Evolutionary conservation across 1,284 basidiomycete genomes (phyloP), one percentile per base, ranked within the genome.

Genomic region (Ganoderma sp.): DNA sequence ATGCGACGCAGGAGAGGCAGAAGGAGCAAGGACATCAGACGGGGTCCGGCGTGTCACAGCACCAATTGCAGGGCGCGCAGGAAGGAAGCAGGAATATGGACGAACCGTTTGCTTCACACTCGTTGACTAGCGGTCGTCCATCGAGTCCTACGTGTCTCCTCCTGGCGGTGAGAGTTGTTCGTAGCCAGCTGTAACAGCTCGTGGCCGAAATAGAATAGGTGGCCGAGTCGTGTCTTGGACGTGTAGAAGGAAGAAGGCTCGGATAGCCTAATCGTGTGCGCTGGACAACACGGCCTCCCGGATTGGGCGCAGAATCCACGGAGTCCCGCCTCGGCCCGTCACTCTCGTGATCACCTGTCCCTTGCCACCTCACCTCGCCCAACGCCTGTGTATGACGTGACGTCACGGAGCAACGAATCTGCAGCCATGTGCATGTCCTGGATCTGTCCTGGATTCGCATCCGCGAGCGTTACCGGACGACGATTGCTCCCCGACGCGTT

Each of bases 61-160:
- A 37, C 34, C 3, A 17, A 22, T n/a, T n/a, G n/a, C 43, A 39
- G 48, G 25, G 62, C 37, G n/a, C 54, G 41, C 63, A 63, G 43
- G 43, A 45, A 45, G 60, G 32, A 48, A 42, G 43, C 22, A 52
- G 50, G 43, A 25, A 45, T 43, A 25, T 45, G 58, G 19, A 75
- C 83, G 71, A 75, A 91, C 91, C 91, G 76, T 87, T 90, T 72
- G 83, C 87, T 82, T 85, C 91, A 81, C 87, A 90, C 76, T 91
- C 90, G 73, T 79, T 84, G 69, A 91, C 79, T 72, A 93, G 88
- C 75, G 80, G 75, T 85, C 82, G 75, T 85, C 86, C 65, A 66
- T 66, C 41, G 61, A 54, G 37, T 56, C 34, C 48, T 19, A n/a
- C 8, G 56, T 50, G 15, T 41, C 43, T 65, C 32, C 25, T 15